Evolutionary conservation across 305 asterid species (phyloP).

Genomic region (Fraxinus dipetala): DNA sequence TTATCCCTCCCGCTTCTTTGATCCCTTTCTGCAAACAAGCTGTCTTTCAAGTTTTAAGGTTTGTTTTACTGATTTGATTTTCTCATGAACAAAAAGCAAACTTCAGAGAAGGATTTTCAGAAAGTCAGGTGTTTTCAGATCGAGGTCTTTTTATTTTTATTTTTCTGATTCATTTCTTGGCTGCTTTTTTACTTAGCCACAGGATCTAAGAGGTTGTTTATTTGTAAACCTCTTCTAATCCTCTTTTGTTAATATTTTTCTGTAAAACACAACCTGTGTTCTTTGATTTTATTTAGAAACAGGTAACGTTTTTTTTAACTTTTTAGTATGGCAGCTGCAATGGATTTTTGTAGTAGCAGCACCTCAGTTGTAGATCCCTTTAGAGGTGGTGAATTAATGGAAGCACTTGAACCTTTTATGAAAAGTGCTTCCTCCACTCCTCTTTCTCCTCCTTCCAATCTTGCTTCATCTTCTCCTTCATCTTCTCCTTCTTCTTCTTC

Average conservation of each 20-base stretch:
- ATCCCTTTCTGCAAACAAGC: constrained; percentile 65
- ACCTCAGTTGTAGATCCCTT: constrained; percentile 38
- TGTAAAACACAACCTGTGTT: constrained; percentile 35
- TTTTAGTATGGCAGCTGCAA: constrained; percentile 46
- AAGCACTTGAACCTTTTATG: constrained; percentile 81
- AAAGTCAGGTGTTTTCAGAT: constrained; percentile 63
- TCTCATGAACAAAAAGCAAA: constrained; percentile 34
- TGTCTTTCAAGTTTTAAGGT: constrained; percentile 41
- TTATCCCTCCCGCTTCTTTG: constrained; percentile 48
- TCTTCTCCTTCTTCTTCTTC: constrained; percentile 16
- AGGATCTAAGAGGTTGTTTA: constrained; percentile 51
- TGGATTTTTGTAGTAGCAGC: constrained; percentile 57
- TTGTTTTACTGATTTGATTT: constrained; percentile 24
- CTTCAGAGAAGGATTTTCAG: constrained; percentile 42
- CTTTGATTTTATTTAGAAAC: constrained; percentile 55
- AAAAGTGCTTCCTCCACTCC: constrained; percentile 57
- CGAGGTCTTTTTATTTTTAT: constrained; percentile 30
- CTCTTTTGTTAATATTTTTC: constrained; percentile 6
- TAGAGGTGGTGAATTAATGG: constrained; percentile 63
- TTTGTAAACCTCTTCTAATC: constrained; percentile 53
- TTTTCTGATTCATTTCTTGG: constrained; percentile 15
- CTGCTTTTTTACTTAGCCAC: constrained; percentile 25
- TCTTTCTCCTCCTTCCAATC: constrained; percentile 28
- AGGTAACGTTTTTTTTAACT: no score
- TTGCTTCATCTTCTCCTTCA: background rate